Base-by-base conservation (phyloP, 768 basidiomycete genomes). In the Serendipita vermifera region DNA sequence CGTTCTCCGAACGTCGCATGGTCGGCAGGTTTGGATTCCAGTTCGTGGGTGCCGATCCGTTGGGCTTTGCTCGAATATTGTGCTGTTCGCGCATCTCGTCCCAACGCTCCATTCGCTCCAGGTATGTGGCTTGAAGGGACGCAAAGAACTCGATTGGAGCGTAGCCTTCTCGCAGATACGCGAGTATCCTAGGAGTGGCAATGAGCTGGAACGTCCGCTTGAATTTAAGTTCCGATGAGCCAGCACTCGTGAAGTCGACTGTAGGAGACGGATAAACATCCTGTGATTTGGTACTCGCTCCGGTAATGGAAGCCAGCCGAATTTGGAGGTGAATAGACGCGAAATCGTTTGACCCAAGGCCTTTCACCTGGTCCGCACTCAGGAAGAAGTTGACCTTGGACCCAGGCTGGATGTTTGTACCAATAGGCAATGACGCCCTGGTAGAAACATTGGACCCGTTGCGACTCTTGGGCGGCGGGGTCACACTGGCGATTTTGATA, bases 111-210 rank as follows among this genome's bases (percentile, higher is more conserved):
- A 97, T 72, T 4, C 90, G 80, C 59, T 89, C 85, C 62, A 98
- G 67, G 68, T 94, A 98, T 14, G 82, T 84, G 13, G 88, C 78
- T 51, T 79, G 81, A 58, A 85, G 74, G 5, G 82, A 75, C 13
- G 87, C 94, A 62, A 93, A 97, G 67, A 98, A 86, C 63, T 96
- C 89, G 63, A 99, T 77, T 1, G 84, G 83, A 2, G 85, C 87
- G 65, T 90, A 89, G 20, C 83, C 82, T 58, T 81, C 76, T 31
- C 78, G 77, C 35, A 97, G 68, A 65, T 92, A 80, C 26, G 72
- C 73, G 43, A 88, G 68, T 9, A 88, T 82, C 64, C 83, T 87
- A 31, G 80, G 73, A 5, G 85, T 80, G 27, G 84, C 78, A 22
- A 83, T 78, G 54, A 96, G 75, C 9, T 85, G 81, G 69, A 97